Evolutionary conservation across 2,329 filamentous ascomycete species (phyloP), one percentile per base, ranked within the genome.

Genomic region (Cephalotrichum gorgonifer): DNA sequence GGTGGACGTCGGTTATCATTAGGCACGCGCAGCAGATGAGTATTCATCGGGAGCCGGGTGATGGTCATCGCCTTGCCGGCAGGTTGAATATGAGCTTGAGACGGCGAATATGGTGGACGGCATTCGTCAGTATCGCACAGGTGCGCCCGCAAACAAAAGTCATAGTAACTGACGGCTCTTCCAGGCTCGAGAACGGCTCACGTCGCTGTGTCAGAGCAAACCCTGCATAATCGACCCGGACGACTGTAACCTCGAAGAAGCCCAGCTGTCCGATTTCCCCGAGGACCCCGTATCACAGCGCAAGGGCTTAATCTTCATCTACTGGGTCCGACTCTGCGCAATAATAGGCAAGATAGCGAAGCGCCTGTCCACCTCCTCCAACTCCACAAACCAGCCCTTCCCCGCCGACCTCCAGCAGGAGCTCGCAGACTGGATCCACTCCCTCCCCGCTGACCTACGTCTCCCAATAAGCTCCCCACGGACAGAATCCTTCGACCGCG

Each of bases 1-100:
- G 68, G 68, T 71, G 69, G 69, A 71, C 66, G 0, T 65, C 64
- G 2, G 62, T 70, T 3, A 60, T 67, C 14, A 69, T 72, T 20
- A 56, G 68, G 12, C 65, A 69, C 50, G 68, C 66, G 2, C 69
- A 72, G 48, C 67, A 72, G 49, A 64, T 70, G 57, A 68, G 67
- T 33, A 56, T 71, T 6, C 69, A 71, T 42, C 63, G 66, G 2
- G 67, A 71, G 44, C 64, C 64, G 0, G 52, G 55, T 1, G 49
- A 54, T 1, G 51, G 53, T 2, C 52, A 60, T 48, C 45, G 56
- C 49, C 49, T 59, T 3, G 51, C 54, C 14, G 45, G 53, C 6
- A 46, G 42, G 12, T 41, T 52, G 8, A 51, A 55, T 12, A 48
- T 57, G 15, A 59, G 64, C 35, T 51, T 67, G 1, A 58, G 66